phyloP scores from a whole-genome alignment of 2,329 filamentous ascomycete genomes.

The Diatrype stigma region DNA sequence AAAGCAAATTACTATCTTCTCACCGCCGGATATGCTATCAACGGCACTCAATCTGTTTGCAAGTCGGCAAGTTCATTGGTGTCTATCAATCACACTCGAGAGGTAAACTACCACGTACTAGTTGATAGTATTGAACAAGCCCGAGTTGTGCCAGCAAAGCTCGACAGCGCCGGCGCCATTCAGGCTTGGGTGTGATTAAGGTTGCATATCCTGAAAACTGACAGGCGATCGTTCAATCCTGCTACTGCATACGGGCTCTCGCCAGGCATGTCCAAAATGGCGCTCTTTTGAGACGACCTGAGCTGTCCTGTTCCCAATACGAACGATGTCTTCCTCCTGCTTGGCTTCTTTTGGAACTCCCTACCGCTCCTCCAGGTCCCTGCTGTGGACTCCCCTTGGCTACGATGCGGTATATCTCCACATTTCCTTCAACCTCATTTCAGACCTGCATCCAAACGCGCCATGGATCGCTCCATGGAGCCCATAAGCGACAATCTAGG shows the following conservation, averaged over 20 bases:
- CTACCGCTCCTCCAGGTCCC: background rate
- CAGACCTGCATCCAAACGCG: conserved; percentile 16
- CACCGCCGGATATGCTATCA: too few relatives aligned
- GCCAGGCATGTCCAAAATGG: background rate
- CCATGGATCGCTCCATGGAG: conserved; percentile 11
- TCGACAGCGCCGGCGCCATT: too few relatives aligned
- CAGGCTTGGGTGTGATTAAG: too few relatives aligned
- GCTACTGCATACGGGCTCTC: background rate
- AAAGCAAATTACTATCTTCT: too few relatives aligned
- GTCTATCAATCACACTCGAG: too few relatives aligned
- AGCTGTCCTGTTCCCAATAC: background rate
- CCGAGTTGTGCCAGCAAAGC: too few relatives aligned
- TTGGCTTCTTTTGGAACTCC: background rate
- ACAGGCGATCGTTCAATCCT: background rate
- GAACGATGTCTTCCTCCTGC: background rate
- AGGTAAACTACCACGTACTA: too few relatives aligned
- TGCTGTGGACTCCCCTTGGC: conserved; percentile 7
- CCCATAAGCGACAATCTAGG: background rate
- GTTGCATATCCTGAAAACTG: too few relatives aligned
- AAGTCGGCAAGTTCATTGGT: too few relatives aligned
- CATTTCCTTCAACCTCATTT: conserved; percentile 24
- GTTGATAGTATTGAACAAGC: too few relatives aligned
- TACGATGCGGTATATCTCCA: conserved; percentile 11
- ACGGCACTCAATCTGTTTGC: too few relatives aligned
- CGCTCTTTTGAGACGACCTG: background rate